Base-by-base conservation (phyloP, 306 rosid species). In the Cicer cuneatum region DNA sequence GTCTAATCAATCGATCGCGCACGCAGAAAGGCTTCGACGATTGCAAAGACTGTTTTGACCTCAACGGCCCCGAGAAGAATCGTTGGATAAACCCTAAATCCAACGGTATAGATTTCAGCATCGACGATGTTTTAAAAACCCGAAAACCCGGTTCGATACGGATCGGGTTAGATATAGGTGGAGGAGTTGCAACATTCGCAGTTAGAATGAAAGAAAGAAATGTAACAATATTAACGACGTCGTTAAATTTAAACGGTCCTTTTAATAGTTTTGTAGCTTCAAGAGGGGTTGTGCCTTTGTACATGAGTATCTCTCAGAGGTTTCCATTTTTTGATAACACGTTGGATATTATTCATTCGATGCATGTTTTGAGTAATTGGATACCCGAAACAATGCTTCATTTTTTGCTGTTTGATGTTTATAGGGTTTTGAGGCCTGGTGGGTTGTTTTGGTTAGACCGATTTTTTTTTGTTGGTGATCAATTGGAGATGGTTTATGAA, bases 401-500 rank as follows among this genome's bases (percentile, higher is more conserved):
- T 14, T 81, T 86, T 45, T 13, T 82, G 59, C 2, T 86, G 37
- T 79, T 76, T 66, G 86, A 79, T 54, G 58, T 82, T 9, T 84
- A 81, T 51, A 68, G 86, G 52, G 83, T 86, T 13, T 62, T 84
- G 15, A 79, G 90, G 80, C 88, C 86, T 0, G 86, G 90, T 6
- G 90, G 88, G 58, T n/a, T 81, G 56, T 79, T 86, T 51, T 86
- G 86, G 90, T 70, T 81, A 66, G 88, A 84, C 49, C 90, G 73
- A 66, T 84, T 86, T 43, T 82, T 87, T 69, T 84, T 84, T 24
- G 75, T 79, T 16, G 84, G 65, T 3, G 78, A 72, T 2, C 80
- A 86, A 56, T 38, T 86, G 24, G 76, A 78, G 56, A 40, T 72
- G 16, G 73, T 79, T 7, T 86, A 86, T 52, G 61, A 45, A 38